Evolutionary conservation across 345 rosid genomes (phyloP).

Genomic region (Citrus sp.): DNA sequence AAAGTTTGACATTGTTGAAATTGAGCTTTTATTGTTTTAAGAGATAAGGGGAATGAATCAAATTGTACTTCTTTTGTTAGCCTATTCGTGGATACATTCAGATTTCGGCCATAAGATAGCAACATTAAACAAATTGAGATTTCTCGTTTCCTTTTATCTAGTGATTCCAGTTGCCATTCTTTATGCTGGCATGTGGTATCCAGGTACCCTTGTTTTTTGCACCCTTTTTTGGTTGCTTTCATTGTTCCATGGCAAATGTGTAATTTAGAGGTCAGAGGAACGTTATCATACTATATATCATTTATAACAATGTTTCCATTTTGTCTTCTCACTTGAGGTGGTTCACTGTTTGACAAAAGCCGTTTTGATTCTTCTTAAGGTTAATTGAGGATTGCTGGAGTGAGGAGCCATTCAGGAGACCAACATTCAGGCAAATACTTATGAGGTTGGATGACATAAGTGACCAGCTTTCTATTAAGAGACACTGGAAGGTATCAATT

Average conservation of each 20-base stretch:
- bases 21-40: neutral
- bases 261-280: neutral
- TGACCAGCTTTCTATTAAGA: slow-evolving; percentile 36
- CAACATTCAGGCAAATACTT: slow-evolving; percentile 64
- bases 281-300: neutral
- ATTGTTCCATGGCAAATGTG: neutral
- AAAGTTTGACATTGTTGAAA: neutral
- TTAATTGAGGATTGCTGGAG: slow-evolving; percentile 77
- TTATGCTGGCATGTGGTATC: neutral
- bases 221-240: neutral
- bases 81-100: neutral
- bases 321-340: neutral
- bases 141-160: neutral
- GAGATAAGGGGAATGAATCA: neutral
- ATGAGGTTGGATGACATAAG: slow-evolving; percentile 42
- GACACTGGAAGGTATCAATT: slow-evolving; percentile 53
- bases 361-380: slow-evolving; percentile 27
- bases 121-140: neutral
- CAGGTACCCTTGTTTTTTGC: neutral
- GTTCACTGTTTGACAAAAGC: neutral
- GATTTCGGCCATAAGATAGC: neutral
- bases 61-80: neutral
- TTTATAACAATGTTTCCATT: neutral
- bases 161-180: neutral
- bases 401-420: slow-evolving; percentile 60